Base-by-base conservation (phyloP, 306 rosid genomes). In the Ormosia emarginata region DNA sequence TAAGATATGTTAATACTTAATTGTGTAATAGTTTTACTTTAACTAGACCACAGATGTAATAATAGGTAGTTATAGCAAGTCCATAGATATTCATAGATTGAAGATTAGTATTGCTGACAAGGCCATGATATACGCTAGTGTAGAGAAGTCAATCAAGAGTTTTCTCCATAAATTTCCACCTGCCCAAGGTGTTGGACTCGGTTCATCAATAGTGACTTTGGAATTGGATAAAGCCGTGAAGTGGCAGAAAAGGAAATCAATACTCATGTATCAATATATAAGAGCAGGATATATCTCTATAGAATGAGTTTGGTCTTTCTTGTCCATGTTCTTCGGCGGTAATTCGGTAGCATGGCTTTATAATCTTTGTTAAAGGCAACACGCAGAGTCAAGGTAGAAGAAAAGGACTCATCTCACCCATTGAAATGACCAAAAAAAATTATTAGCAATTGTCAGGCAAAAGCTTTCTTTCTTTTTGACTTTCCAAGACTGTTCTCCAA, bases 301-400 rank as follows among this genome's bases (percentile, higher is more conserved):
- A 29, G 7, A 0, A 14, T 58, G 49, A 37, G 37, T 46, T 30
- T 75, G 64, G 66, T 44, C 53, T 6, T 8, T 50, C 12, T 40
- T 40, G 39, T 53, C 74, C 88, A 32, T 62, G 71, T 78, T 78
- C 59, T 18, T 12, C 79, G 86, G 84, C 84, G 84, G 59, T 40
- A 61, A 86, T 78, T 82, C 1, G 49, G 56, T 57, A 14, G 72
- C 57, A 65, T 15, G 56, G 66, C 39, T 62, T 79, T 50, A 77
- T 8, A 62, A 36, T 77, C 52, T 18, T 24, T 10, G 75, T 44
- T 17, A 40, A 62, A 29, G n/a, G 43, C 55, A 24, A 55, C 55
- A 46, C 6, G 46, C 64, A 63, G 66, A 77, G 13, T 79, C 72
- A 15, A 30, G 40, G 2, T 44, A 14, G 10, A 24, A 43, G 49